Conservation (phyloP, 495 filamentous ascomycete genomes). For the Neurospora sp. region DNA sequence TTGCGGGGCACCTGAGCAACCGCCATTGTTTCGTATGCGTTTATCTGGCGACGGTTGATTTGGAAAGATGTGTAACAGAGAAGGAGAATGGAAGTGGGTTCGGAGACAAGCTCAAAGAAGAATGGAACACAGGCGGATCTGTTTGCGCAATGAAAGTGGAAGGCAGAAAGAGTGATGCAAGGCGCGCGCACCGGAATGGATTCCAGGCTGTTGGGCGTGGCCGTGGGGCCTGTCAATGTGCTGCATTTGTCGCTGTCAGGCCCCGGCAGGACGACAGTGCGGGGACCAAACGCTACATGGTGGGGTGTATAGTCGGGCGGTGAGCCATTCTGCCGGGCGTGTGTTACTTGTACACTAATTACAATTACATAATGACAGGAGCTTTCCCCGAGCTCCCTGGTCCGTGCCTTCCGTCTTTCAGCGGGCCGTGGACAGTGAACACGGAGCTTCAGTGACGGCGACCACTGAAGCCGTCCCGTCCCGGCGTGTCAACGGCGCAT, state of each 20-base stretch:
- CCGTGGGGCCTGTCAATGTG: neutral
- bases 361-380: neutral
- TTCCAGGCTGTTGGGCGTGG: neutral
- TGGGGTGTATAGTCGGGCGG: slow-evolving; percentile 10
- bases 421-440: neutral
- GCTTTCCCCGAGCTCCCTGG: neutral
- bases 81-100: neutral
- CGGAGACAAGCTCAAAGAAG: neutral
- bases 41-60: neutral
- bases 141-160: neutral
- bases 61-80: neutral
- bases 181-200: neutral
- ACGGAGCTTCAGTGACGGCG: neutral
- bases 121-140: neutral
- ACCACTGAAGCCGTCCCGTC: neutral
- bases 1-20: slow-evolving; percentile 85
- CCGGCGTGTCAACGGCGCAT: neutral
- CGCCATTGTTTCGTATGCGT: slow-evolving; percentile 26
- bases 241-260: neutral
- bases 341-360: too few relatives aligned
- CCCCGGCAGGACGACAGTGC: neutral
- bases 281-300: slow-evolving; percentile 8
- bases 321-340: slow-evolving; percentile 10
- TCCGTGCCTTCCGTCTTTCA: neutral
- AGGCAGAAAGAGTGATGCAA: neutral